Percentiles rank a stretch among this genome's conserved stretches.
These are phyloP conservation scores for Amanita pallidorosea DNA, from an alignment of 768 basidiomycete genomes.

Conservation along the genomic window DNA sequence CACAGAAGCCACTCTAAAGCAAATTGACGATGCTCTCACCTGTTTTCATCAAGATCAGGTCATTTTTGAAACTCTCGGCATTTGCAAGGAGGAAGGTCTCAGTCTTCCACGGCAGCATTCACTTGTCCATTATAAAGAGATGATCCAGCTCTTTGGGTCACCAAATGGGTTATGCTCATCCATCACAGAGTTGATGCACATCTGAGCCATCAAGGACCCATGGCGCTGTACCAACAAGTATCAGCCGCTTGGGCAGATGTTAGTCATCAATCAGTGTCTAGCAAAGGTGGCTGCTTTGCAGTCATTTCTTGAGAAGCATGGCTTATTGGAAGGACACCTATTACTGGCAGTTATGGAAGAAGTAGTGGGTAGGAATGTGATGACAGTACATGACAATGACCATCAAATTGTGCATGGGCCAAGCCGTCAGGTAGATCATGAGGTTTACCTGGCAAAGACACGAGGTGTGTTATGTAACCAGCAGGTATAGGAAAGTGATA, in stretches of 20 bases:
- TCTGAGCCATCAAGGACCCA: slow-evolving; percentile 22
- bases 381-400: slow-evolving; percentile 3
- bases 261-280: slow-evolving; percentile 7
- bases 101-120: slow-evolving; percentile 16
- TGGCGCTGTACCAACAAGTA: slow-evolving; percentile 20
- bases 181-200: slow-evolving; percentile 22
- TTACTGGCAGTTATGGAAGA: background rate
- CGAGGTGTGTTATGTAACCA: slow-evolving; percentile 3
- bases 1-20: slow-evolving; percentile 9
- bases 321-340: background rate
- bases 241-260: slow-evolving; percentile 18
- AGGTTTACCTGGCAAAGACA: slow-evolving; percentile 7
- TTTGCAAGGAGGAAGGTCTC: slow-evolving; percentile 6
- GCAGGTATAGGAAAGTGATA: background rate
- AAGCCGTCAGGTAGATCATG: background rate
- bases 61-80: background rate
- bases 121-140: slow-evolving; percentile 10
- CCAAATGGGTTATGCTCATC: slow-evolving; percentile 21
- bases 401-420: slow-evolving; percentile 1
- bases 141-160: slow-evolving; percentile 14
- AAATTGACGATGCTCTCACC: slow-evolving; percentile 10
- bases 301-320: slow-evolving; percentile 7
- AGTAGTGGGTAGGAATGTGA: background rate
- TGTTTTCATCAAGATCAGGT: slow-evolving; percentile 15
- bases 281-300: slow-evolving; percentile 12